These are phyloP conservation scores for Scutellaria baicalensis DNA, from an alignment of 257 asterid species.

Conservation along the genomic window DNA sequence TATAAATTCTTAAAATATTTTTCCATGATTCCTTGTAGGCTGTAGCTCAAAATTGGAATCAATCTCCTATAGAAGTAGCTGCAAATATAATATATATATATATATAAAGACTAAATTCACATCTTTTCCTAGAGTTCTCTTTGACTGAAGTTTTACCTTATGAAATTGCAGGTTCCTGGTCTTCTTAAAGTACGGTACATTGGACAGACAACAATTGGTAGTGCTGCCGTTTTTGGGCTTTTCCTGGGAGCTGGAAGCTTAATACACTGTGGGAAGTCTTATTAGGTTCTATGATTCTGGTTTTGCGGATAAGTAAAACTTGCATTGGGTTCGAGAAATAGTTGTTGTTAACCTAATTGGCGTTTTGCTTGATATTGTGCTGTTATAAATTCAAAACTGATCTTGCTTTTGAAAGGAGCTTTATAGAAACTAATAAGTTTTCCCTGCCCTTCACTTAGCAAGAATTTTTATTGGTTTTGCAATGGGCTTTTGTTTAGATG, in stretches of 20 bases:
- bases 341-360: neutral
- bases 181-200: constrained; percentile 66
- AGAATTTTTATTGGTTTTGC: too few relatives aligned
- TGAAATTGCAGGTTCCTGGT: constrained; percentile 68
- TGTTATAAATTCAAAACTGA: too few relatives aligned
- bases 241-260: constrained; percentile 92
- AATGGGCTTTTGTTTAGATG: too few relatives aligned
- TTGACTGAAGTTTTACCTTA: neutral
- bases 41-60: neutral
- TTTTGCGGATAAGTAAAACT: neutral
- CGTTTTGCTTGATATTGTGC: too few relatives aligned
- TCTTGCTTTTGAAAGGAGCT: too few relatives aligned
- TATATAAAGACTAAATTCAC: too few relatives aligned
- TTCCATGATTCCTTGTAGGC: too few relatives aligned
- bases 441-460: too few relatives aligned
- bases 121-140: neutral
- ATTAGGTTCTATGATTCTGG: constrained; percentile 21
- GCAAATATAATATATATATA: neutral
- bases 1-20: neutral
- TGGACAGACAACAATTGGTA: constrained; percentile 76
- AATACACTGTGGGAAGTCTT: constrained; percentile 79
- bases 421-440: too few relatives aligned
- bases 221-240: constrained; percentile 88
- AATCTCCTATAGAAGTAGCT: neutral
- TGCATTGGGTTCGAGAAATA: neutral